These are phyloP conservation scores for Bipolaris oryzae DNA, from an alignment of 2,329 filamentous ascomycete genomes.

Conservation along the genomic window DNA sequence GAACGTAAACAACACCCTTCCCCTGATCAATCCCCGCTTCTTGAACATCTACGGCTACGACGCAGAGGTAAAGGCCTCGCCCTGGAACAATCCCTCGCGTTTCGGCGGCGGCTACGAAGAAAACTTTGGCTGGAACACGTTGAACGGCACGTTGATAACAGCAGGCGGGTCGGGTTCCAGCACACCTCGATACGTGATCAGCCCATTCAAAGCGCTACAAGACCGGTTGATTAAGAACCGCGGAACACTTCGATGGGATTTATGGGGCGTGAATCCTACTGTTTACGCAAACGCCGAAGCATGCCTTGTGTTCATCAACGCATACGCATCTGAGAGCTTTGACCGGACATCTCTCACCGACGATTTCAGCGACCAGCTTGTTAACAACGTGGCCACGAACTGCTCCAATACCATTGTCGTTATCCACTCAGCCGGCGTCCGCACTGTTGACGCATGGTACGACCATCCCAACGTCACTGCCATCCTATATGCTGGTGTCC, in stretches of 20 bases:
- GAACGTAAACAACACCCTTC: constrained; percentile 61
- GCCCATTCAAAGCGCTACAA: constrained; percentile 50
- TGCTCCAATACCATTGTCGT: constrained; percentile 60
- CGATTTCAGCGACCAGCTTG: constrained; percentile 39
- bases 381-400: constrained; percentile 53
- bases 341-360: constrained; percentile 33
- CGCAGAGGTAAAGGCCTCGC: constrained; percentile 42
- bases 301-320: constrained; percentile 64
- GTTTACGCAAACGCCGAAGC: constrained; percentile 49
- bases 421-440: constrained; percentile 58
- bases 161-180: constrained; percentile 49
- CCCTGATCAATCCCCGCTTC: constrained; percentile 53
- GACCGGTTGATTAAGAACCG: constrained; percentile 37
- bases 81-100: constrained; percentile 47
- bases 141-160: constrained; percentile 52
- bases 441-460: constrained; percentile 63
- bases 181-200: constrained; percentile 49
- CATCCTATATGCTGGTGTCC: constrained; percentile 65
- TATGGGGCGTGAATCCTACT: constrained; percentile 38
- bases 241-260: constrained; percentile 46
- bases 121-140: constrained; percentile 44
- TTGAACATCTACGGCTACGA: constrained; percentile 51
- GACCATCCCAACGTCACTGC: constrained; percentile 2
- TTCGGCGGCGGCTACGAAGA: constrained; percentile 50
- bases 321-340: constrained; percentile 48